phyloP scores from a whole-genome alignment of 257 asterid genomes.

The Orobanche coerulescens region DNA sequence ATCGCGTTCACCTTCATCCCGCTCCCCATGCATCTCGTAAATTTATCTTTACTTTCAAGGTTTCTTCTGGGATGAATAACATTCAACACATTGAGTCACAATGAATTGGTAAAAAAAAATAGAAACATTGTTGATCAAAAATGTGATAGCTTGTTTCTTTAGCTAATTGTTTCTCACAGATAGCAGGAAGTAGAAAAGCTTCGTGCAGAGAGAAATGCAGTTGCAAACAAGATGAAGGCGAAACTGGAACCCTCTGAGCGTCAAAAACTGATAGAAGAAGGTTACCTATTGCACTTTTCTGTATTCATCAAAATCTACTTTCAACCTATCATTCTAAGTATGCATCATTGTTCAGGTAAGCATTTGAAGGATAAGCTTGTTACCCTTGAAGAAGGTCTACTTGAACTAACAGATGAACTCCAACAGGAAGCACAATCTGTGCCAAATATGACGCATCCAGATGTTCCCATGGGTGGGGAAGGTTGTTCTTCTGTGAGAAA shows the following conservation, averaged over 20 bases:
- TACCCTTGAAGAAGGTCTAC: conserved; percentile 73
- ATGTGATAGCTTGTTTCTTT: conserved; percentile 24
- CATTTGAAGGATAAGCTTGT: conserved; percentile 66
- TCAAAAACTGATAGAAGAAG: conserved; percentile 89
- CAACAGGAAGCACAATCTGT: conserved; percentile 89
- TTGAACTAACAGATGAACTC: conserved; percentile 71
- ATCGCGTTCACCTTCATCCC: not conserved
- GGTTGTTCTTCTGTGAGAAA: conserved; percentile 64
- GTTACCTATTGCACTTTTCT: conserved; percentile 28
- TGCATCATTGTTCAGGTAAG: conserved; percentile 51
- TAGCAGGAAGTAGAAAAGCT: conserved; percentile 97
- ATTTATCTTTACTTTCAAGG: not conserved
- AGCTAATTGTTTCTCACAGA: conserved; percentile 78
- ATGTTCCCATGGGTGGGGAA: conserved; percentile 88
- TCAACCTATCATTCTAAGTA: conserved; percentile 12
- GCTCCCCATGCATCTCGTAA: not conserved
- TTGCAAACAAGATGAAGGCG: conserved; percentile 95
- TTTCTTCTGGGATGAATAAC: not conserved
- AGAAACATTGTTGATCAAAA: not conserved
- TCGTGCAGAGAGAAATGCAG: conserved; percentile 84
- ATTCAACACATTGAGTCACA: not conserved
- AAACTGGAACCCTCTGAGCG: conserved; percentile 77
- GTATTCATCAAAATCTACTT: conserved; percentile 5
- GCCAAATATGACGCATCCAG: conserved; percentile 98
- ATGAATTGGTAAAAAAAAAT: not conserved